phyloP scores from a whole-genome alignment of 2,329 filamentous ascomycete species.

The Neofusicoccum ribis region DNA sequence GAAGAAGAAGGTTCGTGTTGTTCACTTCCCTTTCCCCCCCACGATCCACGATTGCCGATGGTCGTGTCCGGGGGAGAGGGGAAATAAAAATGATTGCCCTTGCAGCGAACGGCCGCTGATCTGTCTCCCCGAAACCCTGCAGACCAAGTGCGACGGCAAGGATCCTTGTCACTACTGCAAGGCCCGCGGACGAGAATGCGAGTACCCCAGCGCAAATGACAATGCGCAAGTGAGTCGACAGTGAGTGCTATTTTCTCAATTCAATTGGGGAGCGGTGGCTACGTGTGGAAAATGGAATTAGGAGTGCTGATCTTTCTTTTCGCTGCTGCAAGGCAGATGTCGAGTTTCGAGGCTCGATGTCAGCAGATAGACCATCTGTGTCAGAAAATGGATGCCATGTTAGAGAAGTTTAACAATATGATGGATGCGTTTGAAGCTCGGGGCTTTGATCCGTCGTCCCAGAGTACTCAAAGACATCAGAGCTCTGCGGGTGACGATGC shows the following conservation, averaged over 20 bases:
- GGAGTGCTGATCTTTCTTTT: not conserved
- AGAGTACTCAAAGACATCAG: not conserved
- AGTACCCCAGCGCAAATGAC: conserved; percentile 3
- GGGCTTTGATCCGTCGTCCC: not conserved
- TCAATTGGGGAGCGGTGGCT: too few relatives aligned
- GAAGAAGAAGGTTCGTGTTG: not conserved
- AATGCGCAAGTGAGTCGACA: conserved; percentile 2
- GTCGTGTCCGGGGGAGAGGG: too few relatives aligned
- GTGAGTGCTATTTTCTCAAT: not conserved
- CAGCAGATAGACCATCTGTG: conserved; percentile 3
- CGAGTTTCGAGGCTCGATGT: not conserved
- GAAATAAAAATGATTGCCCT: too few relatives aligned
- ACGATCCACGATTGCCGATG: too few relatives aligned
- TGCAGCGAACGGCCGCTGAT: too few relatives aligned
- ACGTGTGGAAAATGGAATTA: too few relatives aligned
- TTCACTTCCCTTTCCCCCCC: too few relatives aligned
- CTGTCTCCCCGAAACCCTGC: too few relatives aligned
- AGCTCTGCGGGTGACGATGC: not conserved
- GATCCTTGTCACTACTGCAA: conserved; percentile 9
- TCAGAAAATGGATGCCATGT: conserved; percentile 9
- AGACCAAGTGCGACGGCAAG: conserved; percentile 8
- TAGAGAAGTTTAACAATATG: not conserved
- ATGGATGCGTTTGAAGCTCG: not conserved
- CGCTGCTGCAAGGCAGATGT: not conserved
- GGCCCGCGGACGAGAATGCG: not conserved